Conservation (phyloP, 2,329 filamentous ascomycete genomes). For the Plenodomus lindquistii region DNA sequence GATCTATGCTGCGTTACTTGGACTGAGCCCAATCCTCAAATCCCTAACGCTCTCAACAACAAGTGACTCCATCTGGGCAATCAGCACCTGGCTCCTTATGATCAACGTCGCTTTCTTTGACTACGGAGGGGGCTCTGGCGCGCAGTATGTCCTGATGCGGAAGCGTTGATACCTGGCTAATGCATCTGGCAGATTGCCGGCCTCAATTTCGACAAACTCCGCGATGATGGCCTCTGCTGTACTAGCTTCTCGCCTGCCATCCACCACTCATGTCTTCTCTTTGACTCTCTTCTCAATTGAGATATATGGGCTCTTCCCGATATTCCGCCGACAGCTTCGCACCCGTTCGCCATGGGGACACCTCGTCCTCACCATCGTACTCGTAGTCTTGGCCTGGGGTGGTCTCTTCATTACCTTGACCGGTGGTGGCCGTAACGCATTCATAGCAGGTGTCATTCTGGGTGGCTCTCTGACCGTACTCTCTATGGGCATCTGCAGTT, state of each 20-base stretch:
- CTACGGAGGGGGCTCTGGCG: slow-evolving; percentile 74
- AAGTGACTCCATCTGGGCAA: slow-evolving; percentile 94
- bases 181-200: slow-evolving; percentile 61
- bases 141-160: slow-evolving; percentile 42
- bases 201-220: slow-evolving; percentile 87
- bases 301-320: slow-evolving; percentile 96
- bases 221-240: slow-evolving; percentile 96
- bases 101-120: slow-evolving; percentile 99
- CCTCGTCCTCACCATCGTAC: slow-evolving; percentile 70
- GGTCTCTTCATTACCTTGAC: slow-evolving; percentile 69
- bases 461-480: slow-evolving; percentile 75
- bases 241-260: slow-evolving; percentile 83
- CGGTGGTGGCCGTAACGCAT: slow-evolving; percentile 58
- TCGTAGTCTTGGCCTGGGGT: slow-evolving; percentile 79
- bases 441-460: slow-evolving; percentile 73
- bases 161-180: slow-evolving; percentile 13
- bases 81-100: slow-evolving; percentile 88
- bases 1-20: slow-evolving; percentile 90
- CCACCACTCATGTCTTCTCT: slow-evolving; percentile 91
- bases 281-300: slow-evolving; percentile 96
- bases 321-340: slow-evolving; percentile 86
- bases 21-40: slow-evolving; percentile 92
- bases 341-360: slow-evolving; percentile 83
- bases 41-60: slow-evolving; percentile 93
- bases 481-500: slow-evolving; percentile 90